Conservation (phyloP, 768 basidiomycete genomes). For the Antrodiella citrinella region DNA sequence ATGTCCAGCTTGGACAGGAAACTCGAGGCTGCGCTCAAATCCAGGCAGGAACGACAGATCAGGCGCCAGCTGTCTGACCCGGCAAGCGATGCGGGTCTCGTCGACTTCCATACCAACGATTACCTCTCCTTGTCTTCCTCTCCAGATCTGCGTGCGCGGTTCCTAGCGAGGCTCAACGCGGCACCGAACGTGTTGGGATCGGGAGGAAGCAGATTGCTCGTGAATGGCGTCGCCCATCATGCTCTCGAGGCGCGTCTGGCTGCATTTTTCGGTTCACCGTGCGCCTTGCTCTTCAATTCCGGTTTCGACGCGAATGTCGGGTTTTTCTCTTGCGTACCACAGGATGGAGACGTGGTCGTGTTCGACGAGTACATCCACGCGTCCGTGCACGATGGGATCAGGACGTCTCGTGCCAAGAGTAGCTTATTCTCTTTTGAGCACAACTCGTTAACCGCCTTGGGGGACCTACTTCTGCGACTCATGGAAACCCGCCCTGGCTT, state of each 20-base stretch:
- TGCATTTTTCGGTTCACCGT: slow-evolving; percentile 49
- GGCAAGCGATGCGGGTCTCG: slow-evolving; percentile 29
- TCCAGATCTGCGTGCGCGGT: slow-evolving; percentile 41
- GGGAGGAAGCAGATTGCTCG: slow-evolving; percentile 80
- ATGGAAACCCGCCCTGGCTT: slow-evolving; percentile 29
- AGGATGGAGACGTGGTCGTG: slow-evolving; percentile 65
- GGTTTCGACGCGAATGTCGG: slow-evolving; percentile 91
- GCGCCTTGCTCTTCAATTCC: slow-evolving; percentile 83
- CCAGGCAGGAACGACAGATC: slow-evolving; percentile 60
- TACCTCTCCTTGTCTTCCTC: slow-evolving; percentile 79
- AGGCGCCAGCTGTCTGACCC: slow-evolving; percentile 62
- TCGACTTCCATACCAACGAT: slow-evolving; percentile 87
- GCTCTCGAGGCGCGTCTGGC: slow-evolving; percentile 65
- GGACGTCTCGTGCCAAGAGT: slow-evolving; percentile 39
- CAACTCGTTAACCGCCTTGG: slow-evolving; percentile 54
- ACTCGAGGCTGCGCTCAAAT: slow-evolving; percentile 46
- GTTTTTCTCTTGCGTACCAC: slow-evolving; percentile 77
- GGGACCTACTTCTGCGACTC: slow-evolving; percentile 34
- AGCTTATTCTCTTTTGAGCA: slow-evolving; percentile 53
- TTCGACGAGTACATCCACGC: slow-evolving; percentile 89
- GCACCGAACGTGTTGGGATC: slow-evolving; percentile 71
- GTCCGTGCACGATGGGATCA: slow-evolving; percentile 83
- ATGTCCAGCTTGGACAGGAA: slow-evolving; percentile 28
- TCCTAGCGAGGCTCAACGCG: slow-evolving; percentile 43
- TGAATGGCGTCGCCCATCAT: slow-evolving; percentile 64